These are phyloP conservation scores for Silene latifolia DNA, from an alignment of 148 eudicot genomes.

Conservation along the genomic window DNA sequence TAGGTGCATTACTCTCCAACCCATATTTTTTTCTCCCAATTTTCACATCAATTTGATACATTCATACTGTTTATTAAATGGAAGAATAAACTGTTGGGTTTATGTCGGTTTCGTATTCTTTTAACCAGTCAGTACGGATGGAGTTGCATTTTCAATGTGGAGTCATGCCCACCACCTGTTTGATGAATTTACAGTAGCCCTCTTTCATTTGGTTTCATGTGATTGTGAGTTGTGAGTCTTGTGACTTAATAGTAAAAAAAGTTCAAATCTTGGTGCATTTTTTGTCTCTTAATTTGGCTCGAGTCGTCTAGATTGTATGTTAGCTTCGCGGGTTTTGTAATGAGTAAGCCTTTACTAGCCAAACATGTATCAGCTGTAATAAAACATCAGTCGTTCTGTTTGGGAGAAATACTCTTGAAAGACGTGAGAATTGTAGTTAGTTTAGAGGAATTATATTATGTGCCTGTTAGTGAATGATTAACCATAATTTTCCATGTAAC, in stretches of 20 bases:
- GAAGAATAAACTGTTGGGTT: constrained; percentile 3
- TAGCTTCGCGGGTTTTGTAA: constrained; percentile 28
- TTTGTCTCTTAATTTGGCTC: too few relatives aligned
- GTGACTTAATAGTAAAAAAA: constrained; percentile 5
- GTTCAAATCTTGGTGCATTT: background rate
- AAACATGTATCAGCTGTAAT: constrained; percentile 89
- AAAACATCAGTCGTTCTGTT: constrained; percentile 37
- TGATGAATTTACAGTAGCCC: constrained; percentile 23
- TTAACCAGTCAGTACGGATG: too few relatives aligned
- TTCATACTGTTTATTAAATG: background rate
- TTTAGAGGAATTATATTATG: background rate
- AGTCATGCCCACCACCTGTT: constrained; percentile 30
- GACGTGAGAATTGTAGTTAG: background rate
- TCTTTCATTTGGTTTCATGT: constrained; percentile 7
- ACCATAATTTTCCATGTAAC: background rate
- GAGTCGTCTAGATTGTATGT: background rate
- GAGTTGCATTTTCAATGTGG: background rate
- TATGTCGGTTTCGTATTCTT: background rate
- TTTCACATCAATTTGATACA: background rate
- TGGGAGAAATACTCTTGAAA: background rate
- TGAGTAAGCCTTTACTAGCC: constrained; percentile 65
- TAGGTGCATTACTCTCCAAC: too few relatives aligned
- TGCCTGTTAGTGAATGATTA: too few relatives aligned
- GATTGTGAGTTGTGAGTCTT: too few relatives aligned
- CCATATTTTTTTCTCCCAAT: too few relatives aligned